phyloP scores from a whole-genome alignment of 208 protist species.

The Trypanosomatidae sp. region DNA sequence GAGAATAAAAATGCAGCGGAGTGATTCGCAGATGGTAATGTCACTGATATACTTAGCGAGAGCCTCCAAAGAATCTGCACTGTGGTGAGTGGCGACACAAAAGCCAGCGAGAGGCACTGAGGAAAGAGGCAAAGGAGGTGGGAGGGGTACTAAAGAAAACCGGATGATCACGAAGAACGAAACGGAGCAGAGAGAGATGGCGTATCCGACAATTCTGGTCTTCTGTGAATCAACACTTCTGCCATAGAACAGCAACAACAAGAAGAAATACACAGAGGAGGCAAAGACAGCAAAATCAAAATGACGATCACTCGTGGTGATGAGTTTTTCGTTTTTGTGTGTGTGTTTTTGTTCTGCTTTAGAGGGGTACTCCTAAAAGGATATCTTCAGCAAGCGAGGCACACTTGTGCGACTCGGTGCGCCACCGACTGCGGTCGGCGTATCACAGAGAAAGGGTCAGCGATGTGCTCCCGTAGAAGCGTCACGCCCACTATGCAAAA shows the following conservation, averaged over 20 bases:
- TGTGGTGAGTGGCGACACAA: not conserved
- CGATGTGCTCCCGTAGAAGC: not conserved
- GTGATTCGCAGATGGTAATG: not conserved
- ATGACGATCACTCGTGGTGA: not conserved
- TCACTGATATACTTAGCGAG: not conserved
- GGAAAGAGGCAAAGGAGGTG: conserved; percentile 4
- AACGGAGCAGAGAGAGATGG: not conserved
- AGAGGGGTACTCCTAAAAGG: no score
- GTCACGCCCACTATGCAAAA: not conserved
- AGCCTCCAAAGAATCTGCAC: not conserved
- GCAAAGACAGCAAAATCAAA: not conserved
- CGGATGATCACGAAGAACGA: not conserved
- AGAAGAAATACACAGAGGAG: not conserved
- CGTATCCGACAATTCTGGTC: not conserved
- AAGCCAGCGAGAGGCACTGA: conserved; percentile 6
- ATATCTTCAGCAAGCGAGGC: not conserved
- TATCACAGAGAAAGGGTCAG: not conserved
- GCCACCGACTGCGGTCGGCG: not conserved
- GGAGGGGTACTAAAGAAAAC: not conserved
- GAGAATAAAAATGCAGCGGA: not conserved
- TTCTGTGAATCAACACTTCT: not conserved
- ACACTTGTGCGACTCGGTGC: not conserved
- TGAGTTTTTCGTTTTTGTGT: no score
- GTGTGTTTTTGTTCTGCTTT: not conserved
- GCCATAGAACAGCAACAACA: no score